Evolutionary conservation across 805 yeast species (phyloP).

Genomic region (Yamadazyma sp.): DNA sequence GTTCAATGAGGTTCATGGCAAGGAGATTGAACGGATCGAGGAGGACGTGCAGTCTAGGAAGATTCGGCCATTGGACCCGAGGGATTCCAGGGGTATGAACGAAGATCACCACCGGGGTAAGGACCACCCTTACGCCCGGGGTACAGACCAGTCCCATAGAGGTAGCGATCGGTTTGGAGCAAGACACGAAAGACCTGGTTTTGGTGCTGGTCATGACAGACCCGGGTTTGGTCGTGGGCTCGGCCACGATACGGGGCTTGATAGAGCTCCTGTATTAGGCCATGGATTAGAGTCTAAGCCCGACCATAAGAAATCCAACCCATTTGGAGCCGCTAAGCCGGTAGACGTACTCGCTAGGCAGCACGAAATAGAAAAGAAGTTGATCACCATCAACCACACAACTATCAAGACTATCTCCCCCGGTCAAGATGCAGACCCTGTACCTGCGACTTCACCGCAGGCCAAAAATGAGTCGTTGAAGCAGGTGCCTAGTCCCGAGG

Average conservation of each 20-base stretch:
- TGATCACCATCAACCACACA: conserved; percentile 32
- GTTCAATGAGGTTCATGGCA: conserved; percentile 37
- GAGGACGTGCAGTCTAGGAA: conserved; percentile 27
- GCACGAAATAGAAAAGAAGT: conserved; percentile 54
- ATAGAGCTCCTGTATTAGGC: conserved; percentile 3
- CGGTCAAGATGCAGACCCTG: conserved; percentile 8
- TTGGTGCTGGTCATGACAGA: conserved; percentile 5
- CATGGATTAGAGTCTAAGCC: conserved; percentile 1
- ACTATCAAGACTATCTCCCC: conserved; percentile 24
- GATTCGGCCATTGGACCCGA: conserved; percentile 3
- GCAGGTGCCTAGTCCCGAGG: neutral
- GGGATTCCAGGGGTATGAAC: conserved; percentile 2
- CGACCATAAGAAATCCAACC: conserved; percentile 51
- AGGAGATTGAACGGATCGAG: conserved; percentile 31
- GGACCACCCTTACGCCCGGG: no score
- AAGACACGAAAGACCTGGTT: conserved; percentile 1
- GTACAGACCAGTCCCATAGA: conserved; percentile 1
- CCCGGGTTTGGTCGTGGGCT: conserved; percentile 2
- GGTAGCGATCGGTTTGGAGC: neutral
- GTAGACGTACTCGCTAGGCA: conserved; percentile 71
- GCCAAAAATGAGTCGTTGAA: neutral
- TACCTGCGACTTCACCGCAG: no score
- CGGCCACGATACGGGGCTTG: neutral
- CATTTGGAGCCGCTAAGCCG: conserved; percentile 85
- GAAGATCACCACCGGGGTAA: conserved; percentile 2